phyloP scores from a whole-genome alignment of 2,329 filamentous ascomycete species.

The Exserohilum turcica region DNA sequence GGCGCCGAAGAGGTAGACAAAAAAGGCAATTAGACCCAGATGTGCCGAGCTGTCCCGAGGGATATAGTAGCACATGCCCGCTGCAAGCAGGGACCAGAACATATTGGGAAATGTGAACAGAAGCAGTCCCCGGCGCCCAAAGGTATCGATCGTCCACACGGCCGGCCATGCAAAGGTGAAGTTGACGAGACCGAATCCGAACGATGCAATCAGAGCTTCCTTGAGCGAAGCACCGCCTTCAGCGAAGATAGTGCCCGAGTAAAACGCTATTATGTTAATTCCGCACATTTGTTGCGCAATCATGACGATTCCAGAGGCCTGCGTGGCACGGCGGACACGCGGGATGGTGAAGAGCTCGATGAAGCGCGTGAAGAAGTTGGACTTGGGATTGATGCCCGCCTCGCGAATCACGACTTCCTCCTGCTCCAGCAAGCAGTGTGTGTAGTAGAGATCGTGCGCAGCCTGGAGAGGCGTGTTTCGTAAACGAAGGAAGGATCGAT shows the following conservation, averaged over 20 bases:
- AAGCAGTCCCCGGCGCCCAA: slow-evolving; percentile 58
- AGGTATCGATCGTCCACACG: slow-evolving; percentile 60
- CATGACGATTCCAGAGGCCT: slow-evolving; percentile 81
- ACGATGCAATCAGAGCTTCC: slow-evolving; percentile 58
- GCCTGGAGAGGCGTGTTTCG: slow-evolving; percentile 50
- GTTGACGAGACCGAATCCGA: slow-evolving; percentile 64
- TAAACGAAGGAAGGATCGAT: slow-evolving; percentile 46
- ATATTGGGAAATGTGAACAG: slow-evolving; percentile 58
- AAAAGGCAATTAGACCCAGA: slow-evolving; percentile 59
- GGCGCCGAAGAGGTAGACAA: slow-evolving; percentile 62
- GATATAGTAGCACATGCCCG: slow-evolving; percentile 61
- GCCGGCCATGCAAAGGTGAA: slow-evolving; percentile 65
- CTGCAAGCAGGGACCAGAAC: slow-evolving; percentile 54
- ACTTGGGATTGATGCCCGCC: slow-evolving; percentile 39
- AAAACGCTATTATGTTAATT: slow-evolving; percentile 57
- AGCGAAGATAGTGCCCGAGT: slow-evolving; percentile 57
- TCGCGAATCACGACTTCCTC: slow-evolving; percentile 43
- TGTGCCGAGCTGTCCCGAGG: slow-evolving; percentile 48
- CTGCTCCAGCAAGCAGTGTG: slow-evolving; percentile 45
- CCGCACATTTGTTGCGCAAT: slow-evolving; percentile 67
- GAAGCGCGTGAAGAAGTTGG: slow-evolving; percentile 50
- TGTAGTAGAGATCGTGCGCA: slow-evolving; percentile 52
- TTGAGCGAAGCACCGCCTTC: slow-evolving; percentile 52
- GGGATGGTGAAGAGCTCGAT: slow-evolving; percentile 70
- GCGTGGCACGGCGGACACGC: slow-evolving; percentile 71